Conservation (phyloP, 2,329 filamentous ascomycete species). For the Ascomycota sp. region DNA sequence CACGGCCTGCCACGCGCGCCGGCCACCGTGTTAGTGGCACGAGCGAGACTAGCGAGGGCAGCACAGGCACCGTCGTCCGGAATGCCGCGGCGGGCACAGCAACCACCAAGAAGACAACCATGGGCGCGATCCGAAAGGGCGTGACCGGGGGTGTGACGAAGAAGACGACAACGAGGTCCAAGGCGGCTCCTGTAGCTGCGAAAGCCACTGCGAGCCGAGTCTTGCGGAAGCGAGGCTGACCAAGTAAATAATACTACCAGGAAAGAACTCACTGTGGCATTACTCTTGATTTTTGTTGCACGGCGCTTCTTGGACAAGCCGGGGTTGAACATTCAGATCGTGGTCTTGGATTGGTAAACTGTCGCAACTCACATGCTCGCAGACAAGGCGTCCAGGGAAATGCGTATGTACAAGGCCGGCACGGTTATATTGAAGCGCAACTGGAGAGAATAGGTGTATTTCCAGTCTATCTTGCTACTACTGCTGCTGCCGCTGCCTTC, state of each 20-base stretch:
- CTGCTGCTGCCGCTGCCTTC: constrained; percentile 10
- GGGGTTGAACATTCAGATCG: constrained; percentile 1
- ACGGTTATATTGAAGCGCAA: neutral
- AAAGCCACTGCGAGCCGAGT: constrained; percentile 26
- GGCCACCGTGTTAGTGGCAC: constrained; percentile 31
- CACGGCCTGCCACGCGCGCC: constrained; percentile 21
- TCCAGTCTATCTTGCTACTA: constrained; percentile 3
- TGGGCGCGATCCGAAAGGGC: constrained; percentile 30
- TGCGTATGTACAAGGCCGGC: too few relatives aligned
- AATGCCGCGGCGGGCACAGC: constrained; percentile 18
- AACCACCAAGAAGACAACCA: constrained; percentile 27
- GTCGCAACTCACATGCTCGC: constrained; percentile 1
- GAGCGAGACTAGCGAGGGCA: constrained; percentile 41
- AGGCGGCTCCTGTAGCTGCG: constrained; percentile 16
- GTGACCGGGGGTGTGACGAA: constrained; percentile 25
- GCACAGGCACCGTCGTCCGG: constrained; percentile 40
- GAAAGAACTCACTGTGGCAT: constrained; percentile 2
- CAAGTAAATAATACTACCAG: too few relatives aligned
- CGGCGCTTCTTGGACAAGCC: constrained; percentile 2
- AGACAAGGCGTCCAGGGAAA: constrained; percentile 3
- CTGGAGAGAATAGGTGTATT: neutral
- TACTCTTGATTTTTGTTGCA: constrained; percentile 1
- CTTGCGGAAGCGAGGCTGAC: constrained; percentile 30
- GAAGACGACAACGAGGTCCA: constrained; percentile 24
- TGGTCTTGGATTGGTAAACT: neutral